Conservation (phyloP, 2,329 filamentous ascomycete species). For the Fusarium dimerum region DNA sequence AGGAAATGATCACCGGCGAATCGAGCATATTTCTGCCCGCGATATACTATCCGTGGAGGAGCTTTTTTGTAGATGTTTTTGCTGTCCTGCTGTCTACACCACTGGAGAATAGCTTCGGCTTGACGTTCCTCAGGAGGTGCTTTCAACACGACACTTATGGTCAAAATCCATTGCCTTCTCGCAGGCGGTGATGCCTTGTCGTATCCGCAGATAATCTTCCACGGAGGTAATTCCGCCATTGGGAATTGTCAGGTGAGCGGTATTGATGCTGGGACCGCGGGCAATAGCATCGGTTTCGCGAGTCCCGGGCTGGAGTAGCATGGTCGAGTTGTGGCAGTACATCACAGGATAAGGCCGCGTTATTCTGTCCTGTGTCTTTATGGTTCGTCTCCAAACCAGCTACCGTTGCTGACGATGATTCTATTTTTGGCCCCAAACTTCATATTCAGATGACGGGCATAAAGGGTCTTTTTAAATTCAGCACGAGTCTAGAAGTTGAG, state of each 20-base stretch:
- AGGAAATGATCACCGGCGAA: constrained; percentile 60
- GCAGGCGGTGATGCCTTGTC: constrained; percentile 29
- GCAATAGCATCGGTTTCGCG: constrained; percentile 24
- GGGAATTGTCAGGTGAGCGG: background rate
- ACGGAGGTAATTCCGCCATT: constrained; percentile 7
- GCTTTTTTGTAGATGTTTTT: constrained; percentile 38
- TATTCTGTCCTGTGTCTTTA: constrained; percentile 1
- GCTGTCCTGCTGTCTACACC: constrained; percentile 39
- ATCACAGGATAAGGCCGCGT: background rate
- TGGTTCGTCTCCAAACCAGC: too few relatives aligned
- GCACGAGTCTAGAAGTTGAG: too few relatives aligned
- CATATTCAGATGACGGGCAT: too few relatives aligned
- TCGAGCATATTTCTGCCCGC: constrained; percentile 45
- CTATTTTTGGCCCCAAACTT: too few relatives aligned
- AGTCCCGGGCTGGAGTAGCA: constrained; percentile 25
- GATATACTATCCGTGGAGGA: constrained; percentile 36
- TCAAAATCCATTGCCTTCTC: constrained; percentile 46
- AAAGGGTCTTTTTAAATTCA: too few relatives aligned
- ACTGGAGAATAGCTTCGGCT: constrained; percentile 43
- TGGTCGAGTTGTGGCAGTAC: constrained; percentile 4
- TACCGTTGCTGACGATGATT: too few relatives aligned
- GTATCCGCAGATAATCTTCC: constrained; percentile 35
- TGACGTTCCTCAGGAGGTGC: constrained; percentile 37
- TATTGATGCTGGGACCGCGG: background rate
- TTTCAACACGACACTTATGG: constrained; percentile 33